Evolutionary conservation across 2,329 filamentous ascomycete species (phyloP).

Genomic region (Fusarium tjaetaba): DNA sequence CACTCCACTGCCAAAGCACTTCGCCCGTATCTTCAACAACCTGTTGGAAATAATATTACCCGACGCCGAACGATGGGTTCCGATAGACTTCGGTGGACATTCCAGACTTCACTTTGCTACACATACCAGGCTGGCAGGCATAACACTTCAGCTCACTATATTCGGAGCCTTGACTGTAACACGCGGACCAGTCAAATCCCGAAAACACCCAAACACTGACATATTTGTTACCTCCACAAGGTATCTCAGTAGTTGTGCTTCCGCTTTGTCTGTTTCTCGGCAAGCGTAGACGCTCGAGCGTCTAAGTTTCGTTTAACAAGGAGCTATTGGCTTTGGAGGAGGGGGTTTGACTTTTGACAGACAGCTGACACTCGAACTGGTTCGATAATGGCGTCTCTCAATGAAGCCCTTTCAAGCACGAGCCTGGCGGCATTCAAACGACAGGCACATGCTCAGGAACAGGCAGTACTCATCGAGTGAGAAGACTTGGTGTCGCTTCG

Average conservation of each 20-base stretch:
- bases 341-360: not conserved
- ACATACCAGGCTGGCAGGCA: not conserved
- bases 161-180: not conserved
- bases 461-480: conserved; percentile 10
- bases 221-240: not conserved
- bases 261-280: not conserved
- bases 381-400: not conserved
- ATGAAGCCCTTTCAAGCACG: conserved; percentile 11
- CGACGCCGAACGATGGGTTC: not conserved
- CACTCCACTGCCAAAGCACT: not conserved
- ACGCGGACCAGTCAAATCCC: not conserved
- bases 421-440: conserved; percentile 23
- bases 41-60: conserved; percentile 6
- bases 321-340: not conserved
- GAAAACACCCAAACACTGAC: not conserved
- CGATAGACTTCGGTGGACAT: conserved; percentile 35
- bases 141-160: not conserved
- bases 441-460: conserved; percentile 25
- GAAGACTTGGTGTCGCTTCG: conserved; percentile 9
- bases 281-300: not conserved
- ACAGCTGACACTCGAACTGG: conserved; percentile 21
- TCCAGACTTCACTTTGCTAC: conserved; percentile 18
- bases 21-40: not conserved
- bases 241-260: not conserved
- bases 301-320: not conserved